Base-by-base conservation (phyloP, 1,284 basidiomycete species). In the Neonothopanus nambi region DNA sequence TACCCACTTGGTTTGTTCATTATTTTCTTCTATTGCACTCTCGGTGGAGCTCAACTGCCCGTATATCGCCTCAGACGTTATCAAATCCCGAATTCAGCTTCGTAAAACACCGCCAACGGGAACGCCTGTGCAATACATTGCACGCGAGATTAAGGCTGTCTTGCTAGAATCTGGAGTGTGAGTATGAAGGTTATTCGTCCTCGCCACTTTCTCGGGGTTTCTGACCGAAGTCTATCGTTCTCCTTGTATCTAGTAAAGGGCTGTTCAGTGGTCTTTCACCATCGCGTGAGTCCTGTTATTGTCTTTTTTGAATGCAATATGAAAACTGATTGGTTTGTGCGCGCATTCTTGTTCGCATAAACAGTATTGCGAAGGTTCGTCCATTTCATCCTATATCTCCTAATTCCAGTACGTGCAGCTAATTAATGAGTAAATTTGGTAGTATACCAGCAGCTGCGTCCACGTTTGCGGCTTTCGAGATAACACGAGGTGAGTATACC, bases 381-480 rank as follows among this genome's bases (percentile, higher is more conserved):
- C 5, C 8, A 2, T 30, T 21, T 12, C 5, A 48, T 17, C 15
- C 6, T 38, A 24, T 28, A 3, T 21, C 8, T 26, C 24, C 20
- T n/a, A n/a, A n/a, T n/a, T n/a, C n/a, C n/a, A n/a, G 7, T n/a
- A 0, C 30, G 11, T 13, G 12, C 4, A 11, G 30, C 30, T 20
- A 9, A 24, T 6, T 30, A 20, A 39, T 4, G 11, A 24, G 24
- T 57, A 63, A 6, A 58, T 59, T 59, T 48, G 46, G 60, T 39
- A 89, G 91, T 66, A 91, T 95, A 59, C 94, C 95, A 5, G 92
- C 95, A 1, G 95, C 93, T 5, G 94, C 85, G 23, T 87, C 88
- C 56, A 97, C 94, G 0, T 97, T 98, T 63, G 87, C 92, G n/a
- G 91, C 89, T 0, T 98, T 90, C 68, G 94, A 98, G 68, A 63